These are phyloP conservation scores for Tetrastigma voinierianum DNA, from an alignment of 164 flowering plant species.

Conservation along the genomic window DNA sequence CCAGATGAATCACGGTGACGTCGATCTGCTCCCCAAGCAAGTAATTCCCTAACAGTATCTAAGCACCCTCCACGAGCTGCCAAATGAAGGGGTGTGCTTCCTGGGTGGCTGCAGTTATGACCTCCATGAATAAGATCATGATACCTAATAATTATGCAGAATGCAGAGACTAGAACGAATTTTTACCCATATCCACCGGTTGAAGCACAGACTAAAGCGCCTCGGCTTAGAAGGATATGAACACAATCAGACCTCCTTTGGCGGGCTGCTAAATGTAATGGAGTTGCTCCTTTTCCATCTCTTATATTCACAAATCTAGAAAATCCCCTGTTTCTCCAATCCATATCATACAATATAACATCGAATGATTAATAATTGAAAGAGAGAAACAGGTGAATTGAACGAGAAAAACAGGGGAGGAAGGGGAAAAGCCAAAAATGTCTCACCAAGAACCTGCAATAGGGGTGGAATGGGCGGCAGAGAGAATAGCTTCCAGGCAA, in stretches of 20 bases:
- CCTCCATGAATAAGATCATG: not conserved
- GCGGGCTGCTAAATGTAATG: slow-evolving; percentile 54
- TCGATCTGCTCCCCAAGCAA: slow-evolving; percentile 71
- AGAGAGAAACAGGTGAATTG: not conserved
- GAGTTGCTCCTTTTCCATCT: slow-evolving; percentile 49
- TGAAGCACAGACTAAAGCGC: slow-evolving; percentile 53
- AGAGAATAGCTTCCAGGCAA: slow-evolving; percentile 45
- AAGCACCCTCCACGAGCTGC: slow-evolving; percentile 57
- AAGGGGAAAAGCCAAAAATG: slow-evolving; percentile 9
- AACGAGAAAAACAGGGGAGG: not conserved
- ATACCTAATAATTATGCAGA: not conserved
- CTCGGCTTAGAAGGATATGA: slow-evolving; percentile 37
- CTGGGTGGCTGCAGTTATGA: slow-evolving; percentile 33
- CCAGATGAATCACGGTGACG: slow-evolving; percentile 47
- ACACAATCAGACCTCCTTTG: slow-evolving; percentile 36
- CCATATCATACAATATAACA: not conserved
- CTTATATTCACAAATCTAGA: slow-evolving; percentile 54
- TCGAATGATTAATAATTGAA: not conserved
- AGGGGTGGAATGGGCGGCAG: slow-evolving; percentile 38
- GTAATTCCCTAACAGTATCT: slow-evolving; percentile 55
- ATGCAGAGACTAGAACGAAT: not conserved
- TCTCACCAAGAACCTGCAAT: slow-evolving; percentile 41
- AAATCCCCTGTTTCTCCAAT: slow-evolving; percentile 43
- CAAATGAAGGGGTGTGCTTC: slow-evolving; percentile 59
- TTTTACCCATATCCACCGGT: slow-evolving; percentile 56